These are phyloP conservation scores for Wakefieldia striispora DNA, from an alignment of 768 basidiomycete species.

Conservation along the genomic window DNA sequence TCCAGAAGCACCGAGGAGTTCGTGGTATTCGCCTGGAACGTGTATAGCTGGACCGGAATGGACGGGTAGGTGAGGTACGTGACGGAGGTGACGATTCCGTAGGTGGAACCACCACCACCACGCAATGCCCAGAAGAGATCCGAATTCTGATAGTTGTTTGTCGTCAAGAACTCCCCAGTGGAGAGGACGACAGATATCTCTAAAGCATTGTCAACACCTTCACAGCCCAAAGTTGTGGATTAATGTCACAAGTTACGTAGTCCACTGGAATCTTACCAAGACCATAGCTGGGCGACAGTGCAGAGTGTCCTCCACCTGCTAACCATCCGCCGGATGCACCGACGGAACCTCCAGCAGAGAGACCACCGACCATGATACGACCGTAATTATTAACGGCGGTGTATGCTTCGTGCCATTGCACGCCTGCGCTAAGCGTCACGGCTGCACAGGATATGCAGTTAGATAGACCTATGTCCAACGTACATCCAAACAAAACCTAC, in stretches of 20 bases:
- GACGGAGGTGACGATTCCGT: slow-evolving; percentile 44
- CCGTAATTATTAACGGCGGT: slow-evolving; percentile 34
- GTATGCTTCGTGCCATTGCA: slow-evolving; percentile 49
- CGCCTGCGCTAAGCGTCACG: slow-evolving; percentile 39
- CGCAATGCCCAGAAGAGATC: slow-evolving; percentile 56
- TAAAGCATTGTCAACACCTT: slow-evolving; percentile 48
- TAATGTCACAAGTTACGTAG: background rate
- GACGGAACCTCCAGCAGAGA: slow-evolving; percentile 38
- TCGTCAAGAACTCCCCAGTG: slow-evolving; percentile 37
- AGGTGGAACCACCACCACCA: slow-evolving; percentile 50
- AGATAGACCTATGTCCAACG: background rate
- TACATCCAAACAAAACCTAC: slow-evolving; percentile 8
- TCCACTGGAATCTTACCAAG: slow-evolving; percentile 32
- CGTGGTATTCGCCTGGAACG: slow-evolving; percentile 31
- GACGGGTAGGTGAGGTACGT: slow-evolving; percentile 44
- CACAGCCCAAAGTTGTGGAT: background rate
- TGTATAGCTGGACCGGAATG: slow-evolving; percentile 31
- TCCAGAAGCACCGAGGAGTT: slow-evolving; percentile 25
- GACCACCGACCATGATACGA: slow-evolving; percentile 43
- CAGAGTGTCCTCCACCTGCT: slow-evolving; percentile 48
- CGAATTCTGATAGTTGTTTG: slow-evolving; percentile 38
- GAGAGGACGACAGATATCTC: slow-evolving; percentile 46
- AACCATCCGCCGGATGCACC: slow-evolving; percentile 52
- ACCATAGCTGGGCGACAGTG: slow-evolving; percentile 39
- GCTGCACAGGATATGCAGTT: slow-evolving; percentile 22